Base-by-base conservation (phyloP, 2,329 filamentous ascomycete species). In the Claviceps sorghi region DNA sequence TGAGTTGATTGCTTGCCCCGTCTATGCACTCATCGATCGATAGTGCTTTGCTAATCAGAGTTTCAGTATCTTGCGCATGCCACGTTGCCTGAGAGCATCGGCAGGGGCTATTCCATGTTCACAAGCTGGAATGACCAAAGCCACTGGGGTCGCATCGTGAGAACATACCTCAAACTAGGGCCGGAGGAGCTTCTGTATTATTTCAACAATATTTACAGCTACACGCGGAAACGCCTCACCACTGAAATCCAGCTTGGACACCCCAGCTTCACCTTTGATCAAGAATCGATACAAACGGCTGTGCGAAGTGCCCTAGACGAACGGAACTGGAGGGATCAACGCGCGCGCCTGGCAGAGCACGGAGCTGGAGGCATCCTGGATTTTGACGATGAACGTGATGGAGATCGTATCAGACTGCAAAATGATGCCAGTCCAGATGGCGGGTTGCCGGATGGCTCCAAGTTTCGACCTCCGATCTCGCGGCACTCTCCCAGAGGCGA, bases 121-220 rank as follows among this genome's bases (percentile, higher is more conserved):
- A 60, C 60, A 4, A 62, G 65, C 36, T 70, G 67, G 67, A 62
- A 56, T 15, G 66, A 69, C 43, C 64, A 67, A 50, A 66, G 65
- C 49, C 59, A 58, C 48, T 69, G 66, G 64, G 61, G 63, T 15
- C 67, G 69, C 19, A 67, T 72, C 36, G 60, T 72, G 42, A 69
- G 70, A 54, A 72, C 70, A 1, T 72, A 72, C 54, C 64, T 73
- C 58, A 79, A 78, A 62, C 66, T 79, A 8, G 65, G 68, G 4
- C 77, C 77, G 0, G 61, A 67, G 11, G 67, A 75, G 52, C 66
- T 80, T n/a, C 68, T 76, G 56, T 64, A 72, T 54, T 69, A 77
- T 52, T 67, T 78, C 44, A 67, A 72, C 30, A 68, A 72, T 51
- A 69, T 69, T 19, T 72, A 72, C 58, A 68, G 65, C 51, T 75